Percentiles rank a stretch among this genome's conserved stretches.
phyloP scores from a whole-genome alignment of 768 basidiomycete species.

The Boletus rubroflammeus region DNA sequence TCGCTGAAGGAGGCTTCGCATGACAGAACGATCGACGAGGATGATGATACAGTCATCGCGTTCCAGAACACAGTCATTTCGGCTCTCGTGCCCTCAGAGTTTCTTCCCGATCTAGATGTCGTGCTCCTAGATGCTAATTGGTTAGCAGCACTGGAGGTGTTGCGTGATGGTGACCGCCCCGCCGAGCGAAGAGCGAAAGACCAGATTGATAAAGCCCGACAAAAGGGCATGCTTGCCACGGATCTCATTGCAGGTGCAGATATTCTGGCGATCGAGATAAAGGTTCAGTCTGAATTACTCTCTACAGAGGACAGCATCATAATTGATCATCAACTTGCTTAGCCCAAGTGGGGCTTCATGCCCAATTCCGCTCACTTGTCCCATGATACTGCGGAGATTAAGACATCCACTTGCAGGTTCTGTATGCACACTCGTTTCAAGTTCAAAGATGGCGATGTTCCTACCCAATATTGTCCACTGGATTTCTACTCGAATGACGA shows the following conservation, averaged over 20 bases:
- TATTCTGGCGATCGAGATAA: constrained; percentile 79
- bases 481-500: constrained; percentile 80
- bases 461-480: constrained; percentile 73
- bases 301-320: not conserved
- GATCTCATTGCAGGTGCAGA: constrained; percentile 68
- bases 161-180: constrained; percentile 54
- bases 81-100: constrained; percentile 55
- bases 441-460: constrained; percentile 29
- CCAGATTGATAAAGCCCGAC: constrained; percentile 51
- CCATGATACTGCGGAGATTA: constrained; percentile 49
- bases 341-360: constrained; percentile 99
- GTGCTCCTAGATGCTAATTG: constrained; percentile 50
- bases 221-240: constrained; percentile 69
- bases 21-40: constrained; percentile 28
- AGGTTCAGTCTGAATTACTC: constrained; percentile 47
- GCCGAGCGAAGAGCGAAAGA: constrained; percentile 50
- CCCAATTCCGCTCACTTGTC: constrained; percentile 64
- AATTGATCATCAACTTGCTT: constrained; percentile 3
- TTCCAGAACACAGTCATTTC: constrained; percentile 68
- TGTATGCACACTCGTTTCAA: constrained; percentile 80
- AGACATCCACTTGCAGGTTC: constrained; percentile 78
- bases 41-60: constrained; percentile 40
- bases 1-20: constrained; percentile 9
- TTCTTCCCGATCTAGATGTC: constrained; percentile 55
- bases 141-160: constrained; percentile 50